Evolutionary conservation across 2,329 filamentous ascomycete species (phyloP), one percentile per base, ranked within the genome.

Genomic region (Paecilomyces sp.): DNA sequence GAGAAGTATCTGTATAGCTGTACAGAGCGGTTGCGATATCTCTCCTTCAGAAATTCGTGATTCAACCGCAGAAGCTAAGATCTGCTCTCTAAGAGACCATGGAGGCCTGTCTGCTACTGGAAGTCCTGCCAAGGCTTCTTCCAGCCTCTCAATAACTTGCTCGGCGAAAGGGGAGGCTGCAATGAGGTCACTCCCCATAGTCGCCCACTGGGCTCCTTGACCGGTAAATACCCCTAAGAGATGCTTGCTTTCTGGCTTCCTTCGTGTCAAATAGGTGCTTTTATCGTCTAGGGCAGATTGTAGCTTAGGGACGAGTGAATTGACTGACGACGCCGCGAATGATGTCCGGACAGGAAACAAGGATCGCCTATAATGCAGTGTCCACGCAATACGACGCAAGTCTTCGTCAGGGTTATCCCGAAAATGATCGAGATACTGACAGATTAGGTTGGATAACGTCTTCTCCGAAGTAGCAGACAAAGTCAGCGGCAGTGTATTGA

Each of bases 161-260:
- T 53, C 28, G 18, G 9, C 54, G 24, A 50, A 36, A 9, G 50
- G 41, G 8, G n/a, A 34, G 15, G 24, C 6, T 31, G 12, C 8
- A 9, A 54, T 36, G 3, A 58, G 57, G 5, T 36, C 28, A 11
- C 53, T 1, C 51, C 68, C 70, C 71, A 73, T 73, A 9, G 51
- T 28, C 18, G 66, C 60, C 70, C 69, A 72, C 31, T 73, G 71
- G 0, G 70, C 66, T 13, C 70, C 71, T 53, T 73, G 71, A 0
- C 71, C 70, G 13, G 70, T 72, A 33, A 72, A 72, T 0, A 72
- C 60, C 0, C 63, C 65, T 3, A 70, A 56, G 2, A 67, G 30
- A 9, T 6, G 9, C 30, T 31, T 31, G 6, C 30, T 15, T 18
- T 58, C 66, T 5, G 61, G 60, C 36, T 24, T 54, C 7, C 51